These are phyloP conservation scores for Bipolaris bicolor DNA, from an alignment of 2,329 filamentous ascomycete genomes.

Conservation along the genomic window DNA sequence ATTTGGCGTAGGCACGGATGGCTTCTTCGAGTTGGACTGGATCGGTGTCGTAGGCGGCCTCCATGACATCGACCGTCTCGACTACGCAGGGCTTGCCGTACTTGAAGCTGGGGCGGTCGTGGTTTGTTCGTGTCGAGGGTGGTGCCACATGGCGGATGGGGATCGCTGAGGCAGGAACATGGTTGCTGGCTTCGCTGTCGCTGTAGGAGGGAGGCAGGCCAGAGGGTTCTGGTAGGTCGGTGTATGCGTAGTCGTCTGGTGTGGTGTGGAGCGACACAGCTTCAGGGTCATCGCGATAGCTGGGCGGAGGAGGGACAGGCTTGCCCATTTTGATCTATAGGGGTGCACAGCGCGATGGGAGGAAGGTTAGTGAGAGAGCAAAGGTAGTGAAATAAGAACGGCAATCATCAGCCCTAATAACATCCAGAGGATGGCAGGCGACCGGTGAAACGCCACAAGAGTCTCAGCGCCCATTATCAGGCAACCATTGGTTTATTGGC, in stretches of 20 bases:
- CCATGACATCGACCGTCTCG: constrained; percentile 36
- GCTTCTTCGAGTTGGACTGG: constrained; percentile 40
- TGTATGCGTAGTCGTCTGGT: constrained; percentile 46
- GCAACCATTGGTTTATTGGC: constrained; percentile 29
- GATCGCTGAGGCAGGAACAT: constrained; percentile 12
- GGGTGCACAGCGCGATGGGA: neutral
- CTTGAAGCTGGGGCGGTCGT: constrained; percentile 30
- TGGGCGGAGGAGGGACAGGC: constrained; percentile 24
- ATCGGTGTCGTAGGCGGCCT: constrained; percentile 42
- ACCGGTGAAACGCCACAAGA: constrained; percentile 30
- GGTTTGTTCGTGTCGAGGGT: constrained; percentile 36
- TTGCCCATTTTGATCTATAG: constrained; percentile 37
- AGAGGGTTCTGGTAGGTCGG: constrained; percentile 44
- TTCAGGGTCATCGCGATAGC: constrained; percentile 48
- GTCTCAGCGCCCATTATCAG: constrained; percentile 30
- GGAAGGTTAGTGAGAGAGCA: neutral
- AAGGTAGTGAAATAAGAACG: constrained; percentile 4
- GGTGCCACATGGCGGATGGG: constrained; percentile 38
- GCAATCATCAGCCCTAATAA: constrained; percentile 7
- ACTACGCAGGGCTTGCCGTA: constrained; percentile 38
- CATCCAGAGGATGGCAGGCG: constrained; percentile 17
- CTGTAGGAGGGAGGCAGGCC: constrained; percentile 46
- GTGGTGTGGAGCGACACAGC: constrained; percentile 50
- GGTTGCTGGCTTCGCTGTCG: constrained; percentile 38
- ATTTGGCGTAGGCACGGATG: constrained; percentile 33